Base-by-base conservation (phyloP, 2,329 filamentous ascomycete species). In the Dryadomyces sulphureus region DNA sequence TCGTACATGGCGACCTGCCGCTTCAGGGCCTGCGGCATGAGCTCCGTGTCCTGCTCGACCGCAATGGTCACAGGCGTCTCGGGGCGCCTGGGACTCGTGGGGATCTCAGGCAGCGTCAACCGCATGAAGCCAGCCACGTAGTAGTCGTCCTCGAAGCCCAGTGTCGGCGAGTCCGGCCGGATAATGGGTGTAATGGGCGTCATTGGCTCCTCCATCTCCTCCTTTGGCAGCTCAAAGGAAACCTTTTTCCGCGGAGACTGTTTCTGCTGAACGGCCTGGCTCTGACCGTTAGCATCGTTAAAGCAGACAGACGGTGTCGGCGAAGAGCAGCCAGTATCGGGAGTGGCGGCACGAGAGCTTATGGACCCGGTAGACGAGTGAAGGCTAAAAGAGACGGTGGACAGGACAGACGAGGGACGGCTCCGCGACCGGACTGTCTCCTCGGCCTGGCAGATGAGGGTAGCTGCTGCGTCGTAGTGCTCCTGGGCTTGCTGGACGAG, bases 111-210 rank as follows among this genome's bases (percentile, higher is more conserved):
- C 7, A 60, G 54, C 7, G 55, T 49, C 32, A 54, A 53, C 9
- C 53, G 53, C 7, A 52, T 43, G 1, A 55, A 46, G 24, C 52
- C 55, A 2, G 55, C 42, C 11, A 53, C 52, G 46, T 59, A 60
- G 48, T 65, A 59, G 40, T 60, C 60, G 51, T 69, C 68, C 44
- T 72, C 70, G 47, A 74, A 68, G 11, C 75, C 75, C 6, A 79
- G 66, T 0, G 75, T 79, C 1, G 75, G 75, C 4, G 74, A 78
- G 53, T 79, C 75, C 0, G 74, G 75, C 8, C 75, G 71, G 49
- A 75, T 65, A 27, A 68, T 60, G 19, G 71, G 69, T 53, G 73
- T 63, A 65, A 68, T 36, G 3, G 34, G 34, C 4, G 34, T 12
- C 7, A 12, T n/a, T 4, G 34, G 34, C 59, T 54, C 52, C 20